Percentiles rank a stretch among this genome's conserved stretches.
Evolutionary conservation across 2,329 filamentous ascomycete species (phyloP).

Genomic region (Diaporthe citriasiana): DNA sequence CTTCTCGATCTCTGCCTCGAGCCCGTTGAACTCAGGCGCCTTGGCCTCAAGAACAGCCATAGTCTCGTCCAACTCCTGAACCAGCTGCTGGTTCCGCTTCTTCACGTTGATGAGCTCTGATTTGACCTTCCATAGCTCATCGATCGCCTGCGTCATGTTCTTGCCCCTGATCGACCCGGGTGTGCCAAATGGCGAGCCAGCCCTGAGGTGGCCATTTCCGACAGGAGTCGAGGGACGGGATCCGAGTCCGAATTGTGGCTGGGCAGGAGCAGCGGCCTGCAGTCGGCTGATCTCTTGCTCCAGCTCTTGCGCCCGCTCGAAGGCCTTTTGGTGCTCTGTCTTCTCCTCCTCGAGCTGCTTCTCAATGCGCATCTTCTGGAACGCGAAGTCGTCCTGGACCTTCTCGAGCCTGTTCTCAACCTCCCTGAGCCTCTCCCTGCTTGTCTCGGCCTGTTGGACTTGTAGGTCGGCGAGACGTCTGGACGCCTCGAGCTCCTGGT

Average conservation of each 20-base stretch:
- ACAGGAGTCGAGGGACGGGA: constrained; percentile 73
- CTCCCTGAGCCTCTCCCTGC: constrained; percentile 78
- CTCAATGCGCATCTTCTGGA: constrained; percentile 68
- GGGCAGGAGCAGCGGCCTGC: constrained; percentile 58
- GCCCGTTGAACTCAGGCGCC: constrained; percentile 88
- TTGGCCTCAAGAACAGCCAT: constrained; percentile 87
- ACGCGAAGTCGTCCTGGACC: constrained; percentile 76
- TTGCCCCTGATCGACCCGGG: constrained; percentile 71
- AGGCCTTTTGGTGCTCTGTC: constrained; percentile 61
- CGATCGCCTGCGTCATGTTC: constrained; percentile 72
- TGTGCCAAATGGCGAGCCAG: constrained; percentile 74
- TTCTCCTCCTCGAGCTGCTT: constrained; percentile 70
- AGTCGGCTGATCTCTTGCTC: constrained; percentile 68
- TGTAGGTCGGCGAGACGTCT: constrained; percentile 87
- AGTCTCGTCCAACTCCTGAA: constrained; percentile 86
- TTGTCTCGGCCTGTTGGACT: constrained; percentile 80
- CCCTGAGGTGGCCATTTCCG: constrained; percentile 66
- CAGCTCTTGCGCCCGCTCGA: constrained; percentile 64
- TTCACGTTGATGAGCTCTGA: constrained; percentile 80
- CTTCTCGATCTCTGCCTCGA: constrained; percentile 84
- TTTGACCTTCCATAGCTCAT: constrained; percentile 77
- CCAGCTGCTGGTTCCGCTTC: constrained; percentile 80
- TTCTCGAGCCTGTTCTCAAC: constrained; percentile 75
- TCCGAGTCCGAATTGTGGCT: constrained; percentile 53
- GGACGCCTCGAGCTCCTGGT: constrained; percentile 86